phyloP scores from a whole-genome alignment of 2,329 filamentous ascomycete species.

The Pseudohalonectria lignicola region DNA sequence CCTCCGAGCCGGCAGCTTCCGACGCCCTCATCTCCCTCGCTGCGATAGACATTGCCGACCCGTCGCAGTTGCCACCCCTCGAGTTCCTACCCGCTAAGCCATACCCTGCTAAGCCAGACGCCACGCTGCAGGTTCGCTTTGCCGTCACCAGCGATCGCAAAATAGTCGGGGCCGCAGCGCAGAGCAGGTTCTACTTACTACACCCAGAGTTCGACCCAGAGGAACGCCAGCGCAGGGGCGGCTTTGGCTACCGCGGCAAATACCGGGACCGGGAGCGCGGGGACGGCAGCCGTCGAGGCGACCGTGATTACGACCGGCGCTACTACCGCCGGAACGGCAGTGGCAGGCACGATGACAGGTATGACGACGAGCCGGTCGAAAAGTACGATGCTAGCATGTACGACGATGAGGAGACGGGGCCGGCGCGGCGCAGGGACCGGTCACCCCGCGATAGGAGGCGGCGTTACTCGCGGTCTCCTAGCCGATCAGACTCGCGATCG shows the following conservation, averaged over 20 bases:
- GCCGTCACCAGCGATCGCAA: constrained; percentile 72
- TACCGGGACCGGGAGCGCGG: constrained; percentile 44
- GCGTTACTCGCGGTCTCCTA: constrained; percentile 17
- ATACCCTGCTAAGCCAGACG: constrained; percentile 56
- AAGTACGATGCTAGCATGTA: constrained; percentile 64
- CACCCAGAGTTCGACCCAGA: constrained; percentile 83
- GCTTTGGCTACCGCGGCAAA: constrained; percentile 28
- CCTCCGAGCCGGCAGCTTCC: constrained; percentile 36
- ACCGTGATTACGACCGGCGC: constrained; percentile 17
- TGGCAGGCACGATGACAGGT: constrained; percentile 31
- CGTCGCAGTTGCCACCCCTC: constrained; percentile 43
- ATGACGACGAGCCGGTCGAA: constrained; percentile 36
- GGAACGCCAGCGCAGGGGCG: constrained; percentile 52
- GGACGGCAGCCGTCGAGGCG: constrained; percentile 12
- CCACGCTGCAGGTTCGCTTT: constrained; percentile 60
- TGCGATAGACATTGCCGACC: constrained; percentile 38
- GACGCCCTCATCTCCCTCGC: constrained; percentile 45
- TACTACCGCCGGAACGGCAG: constrained; percentile 26
- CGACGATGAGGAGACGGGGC: constrained; percentile 31
- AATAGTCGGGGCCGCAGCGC: constrained; percentile 61
- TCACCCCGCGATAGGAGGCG: constrained; percentile 13
- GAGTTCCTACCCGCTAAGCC: constrained; percentile 61
- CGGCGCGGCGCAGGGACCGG: constrained; percentile 18
- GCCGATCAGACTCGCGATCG: constrained; percentile 1
- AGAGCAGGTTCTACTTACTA: constrained; percentile 85